Base-by-base conservation (phyloP, 305 asterid genomes). In the Fraxinus ornus region DNA sequence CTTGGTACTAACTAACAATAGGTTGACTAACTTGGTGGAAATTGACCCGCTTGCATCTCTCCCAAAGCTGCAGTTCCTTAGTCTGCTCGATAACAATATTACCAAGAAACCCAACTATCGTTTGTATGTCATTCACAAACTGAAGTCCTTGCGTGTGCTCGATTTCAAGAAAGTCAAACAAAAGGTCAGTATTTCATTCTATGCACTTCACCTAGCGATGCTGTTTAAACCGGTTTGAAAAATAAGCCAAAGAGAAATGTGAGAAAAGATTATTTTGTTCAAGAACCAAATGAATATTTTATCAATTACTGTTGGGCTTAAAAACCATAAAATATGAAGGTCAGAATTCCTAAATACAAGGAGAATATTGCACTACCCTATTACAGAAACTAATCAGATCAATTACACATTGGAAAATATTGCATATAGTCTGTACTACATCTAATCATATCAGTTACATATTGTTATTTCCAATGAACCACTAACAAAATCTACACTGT, bases 51-150 rank as follows among this genome's bases (percentile, higher is more conserved):
- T 94, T 15, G 93, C 92, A 28, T 91, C 98, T 26, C 95, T 96
- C 32, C 94, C 97, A n/a, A 96, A 89, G 91, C 91, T 96, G 89
- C 96, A 90, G 90, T 92, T 88, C 85, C 97, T 96, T 82, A 96
- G 98, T 80, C 87, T 96, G 90, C 94, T 96, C 2, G 98, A 96
- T 81, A 96, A 96, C 89, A 94, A 84, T 80, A 94, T 94, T 35
- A 94, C 97, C 12, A 96, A 96, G 94, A 93, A 90, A 85, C 99
- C 98, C 33, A 96, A 96, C 88, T 96, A 96, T 87, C 99, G 99
- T 1, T 62, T 96, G 79, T 96, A 96, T 86, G 98, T 96, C 83
- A 94, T 96, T 85, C 97, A 94, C 91, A 96, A 92, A 88, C 88
- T 96, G 90, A 96, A 94, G 87, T 88, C 93, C 75, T 80, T 94